phyloP scores from a whole-genome alignment of 768 basidiomycete species.

The Galerina sulciceps region DNA sequence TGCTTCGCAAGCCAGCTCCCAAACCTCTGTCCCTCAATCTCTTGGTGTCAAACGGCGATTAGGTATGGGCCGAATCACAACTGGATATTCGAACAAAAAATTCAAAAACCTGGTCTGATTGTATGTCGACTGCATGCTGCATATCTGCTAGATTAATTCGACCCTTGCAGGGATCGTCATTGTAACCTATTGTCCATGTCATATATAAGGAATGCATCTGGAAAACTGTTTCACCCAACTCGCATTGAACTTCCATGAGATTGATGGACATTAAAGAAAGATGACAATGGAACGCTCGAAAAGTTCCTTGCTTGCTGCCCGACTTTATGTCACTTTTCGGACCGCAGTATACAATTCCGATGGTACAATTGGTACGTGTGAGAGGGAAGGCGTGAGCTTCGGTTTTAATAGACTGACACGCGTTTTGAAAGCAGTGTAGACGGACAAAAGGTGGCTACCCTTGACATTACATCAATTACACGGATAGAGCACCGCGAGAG shows the following conservation, averaged over 20 bases:
- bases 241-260: background rate
- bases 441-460: background rate
- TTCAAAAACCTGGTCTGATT: slow-evolving; percentile 58
- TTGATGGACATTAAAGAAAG: background rate
- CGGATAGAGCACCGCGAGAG: background rate
- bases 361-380: background rate
- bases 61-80: slow-evolving; percentile 59
- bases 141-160: background rate
- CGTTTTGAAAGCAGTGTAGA: slow-evolving; percentile 5
- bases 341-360: background rate
- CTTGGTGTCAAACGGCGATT: slow-evolving; percentile 56
- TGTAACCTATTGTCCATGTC: slow-evolving; percentile 1
- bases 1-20: slow-evolving; percentile 5
- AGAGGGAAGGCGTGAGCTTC: background rate
- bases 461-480: background rate
- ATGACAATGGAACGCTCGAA: background rate
- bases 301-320: background rate
- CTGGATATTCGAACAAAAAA: slow-evolving; percentile 69
- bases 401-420: slow-evolving; percentile 1
- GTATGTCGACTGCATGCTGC: background rate
- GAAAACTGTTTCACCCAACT: background rate
- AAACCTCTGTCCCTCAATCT: slow-evolving; percentile 11
- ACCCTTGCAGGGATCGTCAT: background rate
- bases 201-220: background rate
- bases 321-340: background rate